Percentiles rank a stretch among this genome's conserved stretches.
Conservation (phyloP, 2,329 filamentous ascomycete genomes). For the Nectriaceae sp. region DNA sequence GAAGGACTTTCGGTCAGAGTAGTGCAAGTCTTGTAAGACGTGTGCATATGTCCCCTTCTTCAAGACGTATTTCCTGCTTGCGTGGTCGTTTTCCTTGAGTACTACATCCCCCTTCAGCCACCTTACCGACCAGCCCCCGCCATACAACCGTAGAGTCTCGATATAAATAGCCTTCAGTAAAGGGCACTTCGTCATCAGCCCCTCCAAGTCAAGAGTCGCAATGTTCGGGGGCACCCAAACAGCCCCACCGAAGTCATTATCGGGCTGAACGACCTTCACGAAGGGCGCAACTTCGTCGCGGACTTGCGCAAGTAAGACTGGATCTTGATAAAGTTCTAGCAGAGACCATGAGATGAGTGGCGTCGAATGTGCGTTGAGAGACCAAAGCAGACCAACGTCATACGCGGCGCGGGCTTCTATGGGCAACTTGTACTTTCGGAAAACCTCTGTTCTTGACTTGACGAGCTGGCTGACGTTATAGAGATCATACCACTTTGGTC, state of each 20-base stretch:
- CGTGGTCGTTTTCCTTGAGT: slow-evolving; percentile 28
- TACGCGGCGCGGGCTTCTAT: slow-evolving; percentile 34
- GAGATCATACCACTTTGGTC: slow-evolving; percentile 38
- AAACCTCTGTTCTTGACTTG: slow-evolving; percentile 32
- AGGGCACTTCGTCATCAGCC: slow-evolving; percentile 37
- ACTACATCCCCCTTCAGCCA: slow-evolving; percentile 34
- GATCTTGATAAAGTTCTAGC: slow-evolving; percentile 41
- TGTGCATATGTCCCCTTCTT: slow-evolving; percentile 39
- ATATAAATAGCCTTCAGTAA: slow-evolving; percentile 41
- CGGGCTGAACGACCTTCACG: slow-evolving; percentile 34
- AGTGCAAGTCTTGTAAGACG: slow-evolving; percentile 34
- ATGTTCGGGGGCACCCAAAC: slow-evolving; percentile 38
- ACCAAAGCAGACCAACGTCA: slow-evolving; percentile 41
- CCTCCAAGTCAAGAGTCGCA: slow-evolving; percentile 38
- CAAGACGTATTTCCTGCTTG: slow-evolving; percentile 27
- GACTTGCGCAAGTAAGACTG: slow-evolving; percentile 39
- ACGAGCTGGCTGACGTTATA: slow-evolving; percentile 37
- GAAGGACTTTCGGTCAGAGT: slow-evolving; percentile 36
- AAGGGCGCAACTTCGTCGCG: slow-evolving; percentile 40
- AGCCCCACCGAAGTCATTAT: slow-evolving; percentile 37
- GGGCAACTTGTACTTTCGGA: slow-evolving; percentile 30
- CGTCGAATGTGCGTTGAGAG: slow-evolving; percentile 40
- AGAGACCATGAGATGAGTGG: slow-evolving; percentile 44
- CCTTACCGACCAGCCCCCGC: slow-evolving; percentile 34
- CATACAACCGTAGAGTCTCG: slow-evolving; percentile 43